A percentile compares a stretch with the other conserved stretches of the same genome.
Conservation (phyloP, 2,329 filamentous ascomycete species). For the Neurospora sp. region DNA sequence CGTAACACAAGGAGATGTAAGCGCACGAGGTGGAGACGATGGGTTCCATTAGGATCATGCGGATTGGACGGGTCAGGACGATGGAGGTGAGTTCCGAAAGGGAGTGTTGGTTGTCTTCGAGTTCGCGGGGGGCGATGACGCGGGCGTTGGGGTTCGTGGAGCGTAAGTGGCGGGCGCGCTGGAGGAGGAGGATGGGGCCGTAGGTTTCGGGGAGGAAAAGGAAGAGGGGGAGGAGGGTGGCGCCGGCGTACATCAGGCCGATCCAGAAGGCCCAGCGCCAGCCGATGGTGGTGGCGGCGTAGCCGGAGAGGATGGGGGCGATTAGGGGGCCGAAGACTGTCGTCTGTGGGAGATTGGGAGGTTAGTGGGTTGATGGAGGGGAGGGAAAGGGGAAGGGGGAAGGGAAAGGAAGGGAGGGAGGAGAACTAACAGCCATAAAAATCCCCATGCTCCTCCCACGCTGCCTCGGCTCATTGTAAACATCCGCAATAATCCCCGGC, state of each 20-base stretch:
- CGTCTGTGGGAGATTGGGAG: slow-evolving; percentile 25
- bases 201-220: slow-evolving; percentile 59
- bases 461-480: slow-evolving; percentile 46
- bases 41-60: slow-evolving; percentile 64
- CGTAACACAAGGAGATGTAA: slow-evolving; percentile 64
- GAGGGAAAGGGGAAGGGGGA: not conserved
- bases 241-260: slow-evolving; percentile 56
- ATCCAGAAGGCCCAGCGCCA: slow-evolving; percentile 69
- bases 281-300: slow-evolving; percentile 44
- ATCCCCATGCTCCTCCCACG: slow-evolving; percentile 52
- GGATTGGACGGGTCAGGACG: slow-evolving; percentile 61
- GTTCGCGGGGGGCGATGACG: slow-evolving; percentile 51
- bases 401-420: not conserved
- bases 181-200: slow-evolving; percentile 46
- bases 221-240: slow-evolving; percentile 48
- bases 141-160: slow-evolving; percentile 40
- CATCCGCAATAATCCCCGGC: slow-evolving; percentile 55
- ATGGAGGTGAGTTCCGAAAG: slow-evolving; percentile 52
- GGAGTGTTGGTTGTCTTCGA: slow-evolving; percentile 42
- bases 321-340: slow-evolving; percentile 59
- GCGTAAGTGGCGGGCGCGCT: slow-evolving; percentile 47
- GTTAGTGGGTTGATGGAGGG: not conserved
- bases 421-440: slow-evolving; percentile 48
- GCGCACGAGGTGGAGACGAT: slow-evolving; percentile 62
- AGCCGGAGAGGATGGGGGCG: slow-evolving; percentile 56